phyloP scores from a whole-genome alignment of 73 alveolate genomes.

The Uronychia setigera region DNA sequence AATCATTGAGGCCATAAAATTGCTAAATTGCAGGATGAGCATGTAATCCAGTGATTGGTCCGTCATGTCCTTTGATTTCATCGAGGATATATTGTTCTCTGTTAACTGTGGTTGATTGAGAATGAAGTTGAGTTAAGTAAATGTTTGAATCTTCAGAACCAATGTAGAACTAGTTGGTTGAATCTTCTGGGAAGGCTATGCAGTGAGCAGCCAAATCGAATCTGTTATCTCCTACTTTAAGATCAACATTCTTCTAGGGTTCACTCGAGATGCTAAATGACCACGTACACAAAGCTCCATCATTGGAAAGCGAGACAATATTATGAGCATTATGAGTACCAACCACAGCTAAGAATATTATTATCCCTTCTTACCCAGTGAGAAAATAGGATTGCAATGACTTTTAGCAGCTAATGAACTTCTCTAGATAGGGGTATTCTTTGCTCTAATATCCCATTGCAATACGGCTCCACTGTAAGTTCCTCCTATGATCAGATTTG shows the following conservation, averaged over 20 bases:
- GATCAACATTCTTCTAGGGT: slow-evolving; percentile 84
- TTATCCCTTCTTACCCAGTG: slow-evolving; percentile 36
- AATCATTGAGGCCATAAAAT: slow-evolving; percentile 57
- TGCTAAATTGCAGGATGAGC: slow-evolving; percentile 80
- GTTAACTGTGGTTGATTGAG: slow-evolving; percentile 5
- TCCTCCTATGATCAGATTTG: slow-evolving; percentile 90
- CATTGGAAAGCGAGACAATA: slow-evolving; percentile 82
- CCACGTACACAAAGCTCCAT: slow-evolving; percentile 93
- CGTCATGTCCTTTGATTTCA: slow-evolving; percentile 70
- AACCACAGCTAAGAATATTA: slow-evolving; percentile 51
- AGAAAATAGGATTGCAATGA: slow-evolving; percentile 82
- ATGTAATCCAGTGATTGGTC: slow-evolving; percentile 79
- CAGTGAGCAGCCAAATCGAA: slow-evolving; percentile 37
- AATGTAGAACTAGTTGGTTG: slow-evolving; percentile 82
- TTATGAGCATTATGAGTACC: slow-evolving; percentile 94
- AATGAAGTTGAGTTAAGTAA: slow-evolving; percentile 71
- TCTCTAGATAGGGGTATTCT: slow-evolving; percentile 80
- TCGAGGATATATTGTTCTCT: slow-evolving; percentile 45
- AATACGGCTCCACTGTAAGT: slow-evolving; percentile 89
- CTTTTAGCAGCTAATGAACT: slow-evolving; percentile 79
- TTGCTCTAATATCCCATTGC: slow-evolving; percentile 94
- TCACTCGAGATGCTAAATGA: slow-evolving; percentile 78
- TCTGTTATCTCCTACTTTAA: slow-evolving; percentile 28
- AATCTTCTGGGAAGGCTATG: slow-evolving; percentile 78
- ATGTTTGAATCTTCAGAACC: slow-evolving; percentile 92